Evolutionary conservation across 768 basidiomycete species (phyloP).

Genomic region (Leccinum rimulosum): DNA sequence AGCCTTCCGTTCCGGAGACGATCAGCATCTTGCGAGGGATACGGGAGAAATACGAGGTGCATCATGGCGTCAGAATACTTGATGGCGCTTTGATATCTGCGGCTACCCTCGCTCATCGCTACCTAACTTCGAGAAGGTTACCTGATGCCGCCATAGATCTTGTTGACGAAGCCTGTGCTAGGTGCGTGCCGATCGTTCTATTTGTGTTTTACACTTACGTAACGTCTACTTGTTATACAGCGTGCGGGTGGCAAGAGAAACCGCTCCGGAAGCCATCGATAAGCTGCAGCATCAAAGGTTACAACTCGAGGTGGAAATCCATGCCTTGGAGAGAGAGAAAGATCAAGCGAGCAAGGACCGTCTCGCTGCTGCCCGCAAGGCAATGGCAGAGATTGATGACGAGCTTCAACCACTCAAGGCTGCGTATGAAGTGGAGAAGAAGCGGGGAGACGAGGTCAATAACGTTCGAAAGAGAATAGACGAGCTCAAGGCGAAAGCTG

Average conservation of each 20-base stretch:
- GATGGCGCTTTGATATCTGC: conserved; percentile 88
- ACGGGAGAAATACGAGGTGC: conserved; percentile 90
- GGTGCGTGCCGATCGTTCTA: conserved; percentile 41
- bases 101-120: conserved; percentile 90
- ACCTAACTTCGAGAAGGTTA: conserved; percentile 75
- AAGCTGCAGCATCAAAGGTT: conserved; percentile 84
- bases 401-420: conserved; percentile 78
- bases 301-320: conserved; percentile 92
- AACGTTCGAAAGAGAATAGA: conserved; percentile 78
- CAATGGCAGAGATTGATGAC: conserved; percentile 82
- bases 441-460: conserved; percentile 77
- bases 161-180: conserved; percentile 89
- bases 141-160: conserved; percentile 90
- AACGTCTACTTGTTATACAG: too few relatives aligned
- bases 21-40: conserved; percentile 94
- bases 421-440: conserved; percentile 85
- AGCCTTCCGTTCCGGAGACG: conserved; percentile 84
- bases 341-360: conserved; percentile 86
- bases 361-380: conserved; percentile 67
- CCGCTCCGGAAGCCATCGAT: conserved; percentile 91
- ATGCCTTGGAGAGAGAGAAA: conserved; percentile 91
- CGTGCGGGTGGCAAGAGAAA: conserved; percentile 90
- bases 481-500: conserved; percentile 86
- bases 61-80: conserved; percentile 85
- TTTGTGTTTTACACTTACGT: too few relatives aligned